phyloP scores from a whole-genome alignment of 169 alveolate genomes.

The Theileria sp. region DNA sequence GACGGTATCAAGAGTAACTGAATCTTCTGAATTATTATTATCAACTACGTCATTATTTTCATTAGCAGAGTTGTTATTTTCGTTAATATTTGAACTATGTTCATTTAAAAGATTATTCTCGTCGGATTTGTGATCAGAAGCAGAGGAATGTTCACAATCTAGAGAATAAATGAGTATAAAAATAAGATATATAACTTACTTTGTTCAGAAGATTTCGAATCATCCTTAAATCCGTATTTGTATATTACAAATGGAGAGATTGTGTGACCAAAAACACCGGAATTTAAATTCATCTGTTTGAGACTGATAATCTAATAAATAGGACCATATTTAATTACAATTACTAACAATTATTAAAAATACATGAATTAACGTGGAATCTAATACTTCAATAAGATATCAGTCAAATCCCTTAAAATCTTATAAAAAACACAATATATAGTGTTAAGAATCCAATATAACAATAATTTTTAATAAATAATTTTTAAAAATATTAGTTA shows the following conservation, averaged over 20 bases:
- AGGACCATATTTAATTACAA: background rate
- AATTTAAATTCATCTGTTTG: background rate
- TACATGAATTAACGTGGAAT: background rate
- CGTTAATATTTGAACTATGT: background rate
- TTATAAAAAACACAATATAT: background rate
- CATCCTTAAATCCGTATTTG: background rate
- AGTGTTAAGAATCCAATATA: background rate
- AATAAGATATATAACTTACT: background rate
- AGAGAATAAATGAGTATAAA: background rate
- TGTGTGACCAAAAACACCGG: slow-evolving; percentile 56
- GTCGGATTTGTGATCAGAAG: background rate
- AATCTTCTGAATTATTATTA: background rate
- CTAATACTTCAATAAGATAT: no score
- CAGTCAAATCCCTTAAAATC: background rate
- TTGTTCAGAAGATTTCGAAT: background rate
- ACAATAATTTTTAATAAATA: background rate
- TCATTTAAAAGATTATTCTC: background rate
- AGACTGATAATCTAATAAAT: background rate
- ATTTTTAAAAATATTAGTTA: background rate
- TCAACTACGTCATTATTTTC: background rate
- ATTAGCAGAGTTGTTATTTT: background rate
- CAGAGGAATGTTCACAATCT: background rate
- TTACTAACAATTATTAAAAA: background rate
- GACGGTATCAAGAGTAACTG: background rate
- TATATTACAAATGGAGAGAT: slow-evolving; percentile 34